A percentile compares a stretch with the other conserved stretches of the same genome.
phyloP scores from a whole-genome alignment of 2,329 filamentous ascomycete genomes.

The Stenocarpella maydis region DNA sequence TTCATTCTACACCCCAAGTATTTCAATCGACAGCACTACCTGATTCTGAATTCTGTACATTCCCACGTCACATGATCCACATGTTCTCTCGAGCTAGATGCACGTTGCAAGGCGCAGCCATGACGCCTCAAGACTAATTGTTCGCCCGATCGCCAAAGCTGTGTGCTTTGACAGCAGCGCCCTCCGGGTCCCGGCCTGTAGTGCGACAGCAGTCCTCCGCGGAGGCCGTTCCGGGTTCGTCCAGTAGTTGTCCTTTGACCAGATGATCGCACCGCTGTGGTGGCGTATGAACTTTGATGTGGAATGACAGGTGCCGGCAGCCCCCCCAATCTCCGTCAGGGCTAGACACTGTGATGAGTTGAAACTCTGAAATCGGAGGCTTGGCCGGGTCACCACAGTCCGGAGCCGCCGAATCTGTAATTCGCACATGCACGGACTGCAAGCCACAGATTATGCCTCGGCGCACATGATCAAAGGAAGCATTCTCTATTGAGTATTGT shows the following conservation, averaged over 20 bases:
- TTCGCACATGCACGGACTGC: background rate
- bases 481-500: background rate
- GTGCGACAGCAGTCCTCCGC: background rate
- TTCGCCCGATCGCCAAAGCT: background rate
- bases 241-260: background rate
- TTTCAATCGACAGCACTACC: background rate
- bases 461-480: background rate
- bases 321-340: background rate
- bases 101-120: background rate
- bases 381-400: background rate
- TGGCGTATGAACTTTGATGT: background rate
- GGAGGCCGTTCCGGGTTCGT: background rate
- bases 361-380: background rate
- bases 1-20: background rate
- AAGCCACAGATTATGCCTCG: background rate
- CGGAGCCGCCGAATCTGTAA: background rate
- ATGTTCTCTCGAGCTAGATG: background rate
- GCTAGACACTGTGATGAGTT: background rate
- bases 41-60: background rate
- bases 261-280: background rate
- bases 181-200: background rate
- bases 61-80: background rate
- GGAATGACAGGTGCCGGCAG: background rate
- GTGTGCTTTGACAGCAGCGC: background rate
- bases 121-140: background rate